Evolutionary conservation across 257 asterid species (phyloP).

Genomic region (Cordia subcordata): DNA sequence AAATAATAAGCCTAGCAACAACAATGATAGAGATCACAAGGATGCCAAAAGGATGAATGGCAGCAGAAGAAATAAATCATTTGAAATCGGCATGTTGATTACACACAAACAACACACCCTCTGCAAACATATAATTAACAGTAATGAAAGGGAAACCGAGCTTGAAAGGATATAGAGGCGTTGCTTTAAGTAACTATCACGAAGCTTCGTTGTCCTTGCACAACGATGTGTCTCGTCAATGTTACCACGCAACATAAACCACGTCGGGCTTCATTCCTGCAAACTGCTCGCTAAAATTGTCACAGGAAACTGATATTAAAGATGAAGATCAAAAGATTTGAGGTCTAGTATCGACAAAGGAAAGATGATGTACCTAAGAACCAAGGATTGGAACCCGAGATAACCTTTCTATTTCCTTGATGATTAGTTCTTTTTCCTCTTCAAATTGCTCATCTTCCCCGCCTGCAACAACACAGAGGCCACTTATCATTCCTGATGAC

Average conservation of each 20-base stretch:
- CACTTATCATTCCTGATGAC: constrained; percentile 6
- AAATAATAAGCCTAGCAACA: no score
- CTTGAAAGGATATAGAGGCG: neutral
- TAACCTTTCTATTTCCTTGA: constrained; percentile 82
- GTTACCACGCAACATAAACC: neutral
- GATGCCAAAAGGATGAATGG: no score
- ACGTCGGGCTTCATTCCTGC: neutral
- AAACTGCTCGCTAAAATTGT: no score
- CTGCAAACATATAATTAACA: no score
- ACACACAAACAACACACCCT: no score
- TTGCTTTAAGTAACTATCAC: neutral
- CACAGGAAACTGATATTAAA: no score
- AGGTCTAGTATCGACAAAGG: neutral
- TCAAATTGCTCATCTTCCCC: constrained; percentile 92
- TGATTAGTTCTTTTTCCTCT: constrained; percentile 83
- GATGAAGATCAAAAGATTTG: neutral
- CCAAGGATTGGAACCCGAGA: constrained; percentile 54
- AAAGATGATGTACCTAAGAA: constrained; percentile 31
- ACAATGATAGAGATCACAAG: no score
- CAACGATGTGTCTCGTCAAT: neutral
- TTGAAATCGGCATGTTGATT: neutral
- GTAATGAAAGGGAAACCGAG: neutral
- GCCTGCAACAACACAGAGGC: constrained; percentile 39
- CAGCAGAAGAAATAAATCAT: neutral
- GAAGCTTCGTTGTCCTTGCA: neutral